These are phyloP conservation scores for Neurospora crassa DNA, from an alignment of 2,329 filamentous ascomycete species.

Conservation along the genomic window DNA sequence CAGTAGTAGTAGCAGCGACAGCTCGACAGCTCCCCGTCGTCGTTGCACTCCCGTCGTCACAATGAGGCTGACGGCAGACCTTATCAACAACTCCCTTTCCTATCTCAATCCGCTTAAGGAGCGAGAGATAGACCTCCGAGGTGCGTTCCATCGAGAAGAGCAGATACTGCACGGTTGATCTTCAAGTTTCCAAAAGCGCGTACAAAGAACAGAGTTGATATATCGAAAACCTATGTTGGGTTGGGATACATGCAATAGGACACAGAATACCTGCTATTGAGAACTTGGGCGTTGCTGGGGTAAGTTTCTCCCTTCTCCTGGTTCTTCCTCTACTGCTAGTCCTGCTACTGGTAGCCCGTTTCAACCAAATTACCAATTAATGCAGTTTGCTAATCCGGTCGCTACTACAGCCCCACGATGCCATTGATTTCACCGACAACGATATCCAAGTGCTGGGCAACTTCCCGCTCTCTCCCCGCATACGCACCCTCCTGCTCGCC, in stretches of 20 bases:
- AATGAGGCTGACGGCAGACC: slow-evolving; percentile 93
- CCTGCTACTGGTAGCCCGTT: neutral
- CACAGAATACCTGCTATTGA: slow-evolving; percentile 97
- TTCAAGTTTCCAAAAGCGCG: neutral
- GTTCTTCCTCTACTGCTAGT: neutral
- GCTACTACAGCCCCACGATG: slow-evolving; percentile 68
- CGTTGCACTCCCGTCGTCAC: slow-evolving; percentile 21
- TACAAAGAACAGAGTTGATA: slow-evolving; percentile 68
- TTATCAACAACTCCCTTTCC: slow-evolving; percentile 89
- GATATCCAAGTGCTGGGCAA: slow-evolving; percentile 84
- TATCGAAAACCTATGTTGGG: slow-evolving; percentile 35
- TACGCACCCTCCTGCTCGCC: slow-evolving; percentile 79
- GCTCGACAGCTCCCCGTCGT: slow-evolving; percentile 1
- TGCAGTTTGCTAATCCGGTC: neutral
- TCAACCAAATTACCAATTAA: neutral
- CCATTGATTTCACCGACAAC: slow-evolving; percentile 98
- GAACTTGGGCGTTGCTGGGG: slow-evolving; percentile 90
- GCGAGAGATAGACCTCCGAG: slow-evolving; percentile 97
- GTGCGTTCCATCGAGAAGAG: slow-evolving; percentile 80
- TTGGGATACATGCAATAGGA: slow-evolving; percentile 51
- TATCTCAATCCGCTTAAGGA: slow-evolving; percentile 99
- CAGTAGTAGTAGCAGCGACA: neutral
- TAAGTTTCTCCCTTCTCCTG: slow-evolving; percentile 33
- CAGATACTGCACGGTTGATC: slow-evolving; percentile 80
- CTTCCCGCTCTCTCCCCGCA: slow-evolving; percentile 82